phyloP scores from a whole-genome alignment of 352 stramenopile genomes.

The Globisporangium takayamanum region DNA sequence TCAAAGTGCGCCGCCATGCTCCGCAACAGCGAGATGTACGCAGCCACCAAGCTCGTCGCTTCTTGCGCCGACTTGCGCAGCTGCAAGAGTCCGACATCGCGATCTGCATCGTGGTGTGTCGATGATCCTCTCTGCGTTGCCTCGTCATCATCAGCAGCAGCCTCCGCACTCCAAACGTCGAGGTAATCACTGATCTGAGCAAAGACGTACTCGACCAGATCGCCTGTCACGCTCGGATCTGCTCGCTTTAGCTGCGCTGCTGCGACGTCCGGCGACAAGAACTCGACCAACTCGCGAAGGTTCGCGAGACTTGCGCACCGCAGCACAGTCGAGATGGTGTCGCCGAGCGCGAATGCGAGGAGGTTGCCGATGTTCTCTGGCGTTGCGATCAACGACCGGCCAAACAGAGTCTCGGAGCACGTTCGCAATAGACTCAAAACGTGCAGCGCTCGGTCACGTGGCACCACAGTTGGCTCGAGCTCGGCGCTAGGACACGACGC shows the following conservation, averaged over 20 bases:
- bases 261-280: conserved; percentile 28
- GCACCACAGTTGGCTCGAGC: conserved; percentile 16
- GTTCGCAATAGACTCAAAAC: conserved; percentile 57
- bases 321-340: conserved; percentile 37
- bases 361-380: conserved; percentile 57
- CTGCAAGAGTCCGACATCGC: conserved; percentile 12
- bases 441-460: conserved; percentile 54
- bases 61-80: conserved; percentile 42
- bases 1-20: conserved; percentile 17
- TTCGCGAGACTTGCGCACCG: conserved; percentile 37
- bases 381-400: conserved; percentile 42
- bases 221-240: conserved; percentile 12
- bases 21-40: conserved; percentile 50
- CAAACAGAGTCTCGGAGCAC: conserved; percentile 49
- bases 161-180: conserved; percentile 35
- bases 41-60: conserved; percentile 28
- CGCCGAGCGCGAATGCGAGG: conserved; percentile 48
- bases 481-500: conserved; percentile 28
- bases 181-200: conserved; percentile 20
- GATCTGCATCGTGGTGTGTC: not conserved
- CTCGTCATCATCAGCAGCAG: not conserved
- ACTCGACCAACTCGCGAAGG: conserved; percentile 34
- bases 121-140: not conserved
- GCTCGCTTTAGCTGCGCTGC: conserved; percentile 27
- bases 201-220: conserved; percentile 40